Base-by-base conservation (phyloP, 2,329 filamentous ascomycete genomes). In the Plectosphaerella cucumerina region DNA sequence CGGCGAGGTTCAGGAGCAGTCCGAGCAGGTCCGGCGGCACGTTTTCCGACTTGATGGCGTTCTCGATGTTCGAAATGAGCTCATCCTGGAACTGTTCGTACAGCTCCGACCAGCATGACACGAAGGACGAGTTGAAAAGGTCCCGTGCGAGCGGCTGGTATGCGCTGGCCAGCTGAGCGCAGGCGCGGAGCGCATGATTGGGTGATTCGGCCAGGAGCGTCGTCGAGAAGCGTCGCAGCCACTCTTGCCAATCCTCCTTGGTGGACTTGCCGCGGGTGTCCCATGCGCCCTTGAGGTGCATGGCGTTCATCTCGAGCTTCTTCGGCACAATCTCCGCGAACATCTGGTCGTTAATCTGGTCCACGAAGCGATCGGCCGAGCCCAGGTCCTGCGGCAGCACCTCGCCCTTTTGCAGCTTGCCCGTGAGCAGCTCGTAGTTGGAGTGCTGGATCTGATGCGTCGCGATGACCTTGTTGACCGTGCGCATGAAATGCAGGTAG, bases 241-340 rank as follows among this genome's bases (percentile, higher is more conserved):
- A 99, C 68, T 99, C 94, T 62, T 96, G 90, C 94, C 94, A 99
- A 70, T 99, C 94, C 65, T 99, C 94, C 61, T 92, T 91, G 10
- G 94, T 99, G 0, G 93, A 97, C 65, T 97, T 97, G 54, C 95
- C 91, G 53, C 87, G 91, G 0, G 95, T 94, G 60, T 97, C 94
- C 94, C 94, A 99, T 0, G 95, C 94, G 56, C 88, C 87, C 70
- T 97, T 97, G 20, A 99, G 76, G 74, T 99, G 95, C 56, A 97
- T 92, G 47, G 96, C 91, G 59, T 99, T 99, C 69, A 97, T 93
- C 55, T 96, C 91, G 33, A 97, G 79, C 70, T 97, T 97, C 76
- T 96, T 97, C 12, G 88, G 89, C 2, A 86, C 85, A 43, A 95
- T 87, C 58, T 97, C 93, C 0, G 89, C 84, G 61, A 91, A 87